phyloP scores from a whole-genome alignment of 2,329 filamentous ascomycete genomes.

The Cladophialophora psammophila region DNA sequence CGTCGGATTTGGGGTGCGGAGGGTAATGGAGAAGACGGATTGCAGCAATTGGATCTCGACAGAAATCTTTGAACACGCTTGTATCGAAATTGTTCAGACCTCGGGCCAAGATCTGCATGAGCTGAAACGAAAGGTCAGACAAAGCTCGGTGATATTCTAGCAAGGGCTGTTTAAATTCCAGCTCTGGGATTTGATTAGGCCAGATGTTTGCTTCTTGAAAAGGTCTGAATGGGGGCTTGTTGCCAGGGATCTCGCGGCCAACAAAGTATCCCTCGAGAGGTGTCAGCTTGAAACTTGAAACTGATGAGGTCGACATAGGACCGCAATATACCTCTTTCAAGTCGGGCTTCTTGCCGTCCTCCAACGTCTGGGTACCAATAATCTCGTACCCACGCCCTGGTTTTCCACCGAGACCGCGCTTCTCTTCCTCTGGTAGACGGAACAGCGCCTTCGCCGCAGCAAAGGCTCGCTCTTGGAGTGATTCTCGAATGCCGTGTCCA shows the following conservation, averaged over 20 bases:
- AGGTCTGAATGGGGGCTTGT: conserved; percentile 34
- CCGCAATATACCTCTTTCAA: conserved; percentile 42
- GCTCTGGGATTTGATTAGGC: conserved; percentile 22
- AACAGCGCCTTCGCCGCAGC: conserved; percentile 57
- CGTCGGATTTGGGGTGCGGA: conserved; percentile 38
- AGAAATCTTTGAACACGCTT: conserved; percentile 41
- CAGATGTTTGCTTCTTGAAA: conserved; percentile 36
- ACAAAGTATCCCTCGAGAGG: conserved; percentile 40
- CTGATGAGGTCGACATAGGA: conserved; percentile 32
- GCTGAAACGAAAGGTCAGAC: conserved; percentile 21
- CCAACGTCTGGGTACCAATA: conserved; percentile 42
- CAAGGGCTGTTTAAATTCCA: conserved; percentile 29
- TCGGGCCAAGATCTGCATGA: conserved; percentile 50
- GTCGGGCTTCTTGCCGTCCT: conserved; percentile 40
- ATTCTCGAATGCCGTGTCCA: conserved; percentile 55
- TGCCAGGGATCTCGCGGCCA: conserved; percentile 36
- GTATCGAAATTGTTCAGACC: conserved; percentile 56
- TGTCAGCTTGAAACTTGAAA: not conserved
- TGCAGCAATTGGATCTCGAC: conserved; percentile 41
- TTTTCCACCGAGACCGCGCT: conserved; percentile 30
- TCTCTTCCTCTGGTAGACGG: conserved; percentile 46
- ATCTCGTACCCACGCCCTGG: conserved; percentile 42
- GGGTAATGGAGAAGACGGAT: conserved; percentile 45
- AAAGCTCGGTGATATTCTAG: conserved; percentile 32
- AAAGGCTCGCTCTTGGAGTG: conserved; percentile 53